These are phyloP conservation scores for Mentha longifolia DNA, from an alignment of 257 asterid genomes.

Conservation along the genomic window DNA sequence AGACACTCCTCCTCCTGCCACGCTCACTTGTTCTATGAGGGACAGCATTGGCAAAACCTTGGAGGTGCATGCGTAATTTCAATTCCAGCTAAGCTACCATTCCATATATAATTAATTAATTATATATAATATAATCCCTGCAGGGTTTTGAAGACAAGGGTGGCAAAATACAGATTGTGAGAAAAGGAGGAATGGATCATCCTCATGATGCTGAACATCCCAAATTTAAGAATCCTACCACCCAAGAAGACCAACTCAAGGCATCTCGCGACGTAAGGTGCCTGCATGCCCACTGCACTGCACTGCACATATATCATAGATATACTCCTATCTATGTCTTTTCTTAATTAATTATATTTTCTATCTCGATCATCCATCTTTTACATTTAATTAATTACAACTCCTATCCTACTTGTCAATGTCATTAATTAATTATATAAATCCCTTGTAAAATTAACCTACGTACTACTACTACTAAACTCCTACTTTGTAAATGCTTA, in stretches of 20 bases:
- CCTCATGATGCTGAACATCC: constrained; percentile 7
- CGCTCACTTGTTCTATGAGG: constrained; percentile 64
- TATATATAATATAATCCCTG: too few relatives aligned
- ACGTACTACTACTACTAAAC: too few relatives aligned
- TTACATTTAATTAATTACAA: too few relatives aligned
- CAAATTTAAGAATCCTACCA: constrained; percentile 47
- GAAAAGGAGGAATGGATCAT: constrained; percentile 39
- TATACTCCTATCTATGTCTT: too few relatives aligned
- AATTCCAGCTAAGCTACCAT: too few relatives aligned
- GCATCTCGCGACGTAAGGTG: constrained; percentile 99
- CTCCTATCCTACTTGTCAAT: too few relatives aligned
- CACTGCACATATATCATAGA: not conserved
- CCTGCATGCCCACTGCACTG: constrained; percentile 41
- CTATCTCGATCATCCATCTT: too few relatives aligned
- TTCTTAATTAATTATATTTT: too few relatives aligned
- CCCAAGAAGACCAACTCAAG: constrained; percentile 81
- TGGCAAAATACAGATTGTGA: constrained; percentile 61
- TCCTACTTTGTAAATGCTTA: too few relatives aligned
- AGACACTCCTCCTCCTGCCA: constrained; percentile 43
- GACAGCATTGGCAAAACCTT: constrained; percentile 66
- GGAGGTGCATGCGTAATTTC: constrained; percentile 45
- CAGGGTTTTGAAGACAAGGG: constrained; percentile 33
- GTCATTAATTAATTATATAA: too few relatives aligned
- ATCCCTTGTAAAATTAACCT: too few relatives aligned
- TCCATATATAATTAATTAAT: too few relatives aligned